Conservation (phyloP, 2,329 filamentous ascomycete genomes). For the Hortaea werneckii region DNA sequence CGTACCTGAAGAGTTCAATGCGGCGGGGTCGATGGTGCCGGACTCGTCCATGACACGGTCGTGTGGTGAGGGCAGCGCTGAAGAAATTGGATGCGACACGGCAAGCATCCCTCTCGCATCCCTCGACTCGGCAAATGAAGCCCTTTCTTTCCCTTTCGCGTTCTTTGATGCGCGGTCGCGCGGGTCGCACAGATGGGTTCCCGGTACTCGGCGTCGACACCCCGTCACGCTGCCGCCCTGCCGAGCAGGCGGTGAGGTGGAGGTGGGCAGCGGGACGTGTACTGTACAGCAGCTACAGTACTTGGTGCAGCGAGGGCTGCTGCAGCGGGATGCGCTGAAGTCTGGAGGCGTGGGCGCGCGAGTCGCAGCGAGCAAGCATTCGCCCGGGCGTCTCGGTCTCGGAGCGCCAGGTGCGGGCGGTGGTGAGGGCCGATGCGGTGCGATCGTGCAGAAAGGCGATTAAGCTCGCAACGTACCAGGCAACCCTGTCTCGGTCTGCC, state of each 20-base stretch:
- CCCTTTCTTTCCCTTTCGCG: slow-evolving; percentile 1
- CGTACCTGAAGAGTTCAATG: slow-evolving; percentile 68
- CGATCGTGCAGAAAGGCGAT: slow-evolving; percentile 7
- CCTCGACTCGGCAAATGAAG: slow-evolving; percentile 10
- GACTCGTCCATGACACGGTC: slow-evolving; percentile 52
- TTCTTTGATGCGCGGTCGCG: too few species aligned
- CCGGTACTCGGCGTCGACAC: slow-evolving; percentile 8
- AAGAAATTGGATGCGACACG: slow-evolving; percentile 24
- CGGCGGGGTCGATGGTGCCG: slow-evolving; percentile 85
- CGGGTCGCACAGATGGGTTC: slow-evolving; percentile 12
- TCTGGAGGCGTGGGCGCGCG: not conserved
- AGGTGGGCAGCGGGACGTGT: slow-evolving; percentile 2
- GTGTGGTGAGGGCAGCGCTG: slow-evolving; percentile 18
- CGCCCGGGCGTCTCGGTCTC: too few species aligned
- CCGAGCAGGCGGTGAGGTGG: slow-evolving; percentile 14
- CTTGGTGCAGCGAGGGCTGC: slow-evolving; percentile 5
- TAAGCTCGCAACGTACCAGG: slow-evolving; percentile 6
- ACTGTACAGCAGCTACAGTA: too few species aligned
- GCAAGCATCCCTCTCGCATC: slow-evolving; percentile 26
- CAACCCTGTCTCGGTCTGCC: not conserved
- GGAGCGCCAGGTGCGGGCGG: too few species aligned
- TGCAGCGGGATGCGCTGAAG: slow-evolving; percentile 9
- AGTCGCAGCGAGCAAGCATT: too few species aligned
- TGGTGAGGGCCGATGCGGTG: not conserved
- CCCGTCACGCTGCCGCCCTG: slow-evolving; percentile 16